These are phyloP conservation scores for Ascochyta fabae DNA, from an alignment of 2,329 filamentous ascomycete species.

Conservation along the genomic window DNA sequence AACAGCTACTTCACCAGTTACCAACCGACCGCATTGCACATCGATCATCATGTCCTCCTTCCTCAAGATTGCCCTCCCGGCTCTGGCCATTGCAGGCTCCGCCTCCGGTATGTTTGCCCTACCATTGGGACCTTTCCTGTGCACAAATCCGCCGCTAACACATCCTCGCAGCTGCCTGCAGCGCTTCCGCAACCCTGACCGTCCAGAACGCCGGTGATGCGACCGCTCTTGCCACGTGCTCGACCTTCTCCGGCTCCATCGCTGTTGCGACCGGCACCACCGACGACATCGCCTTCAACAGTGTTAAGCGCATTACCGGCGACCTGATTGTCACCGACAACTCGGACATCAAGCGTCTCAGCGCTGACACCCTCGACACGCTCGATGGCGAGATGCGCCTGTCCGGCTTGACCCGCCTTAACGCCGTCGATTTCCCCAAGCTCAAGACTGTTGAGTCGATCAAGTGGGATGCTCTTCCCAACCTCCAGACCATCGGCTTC, in stretches of 20 bases:
- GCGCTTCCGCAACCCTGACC: constrained; percentile 57
- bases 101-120: constrained; percentile 56
- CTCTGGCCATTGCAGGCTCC: constrained; percentile 60
- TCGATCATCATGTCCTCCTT: constrained; percentile 56
- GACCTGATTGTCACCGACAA: constrained; percentile 60
- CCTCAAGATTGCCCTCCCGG: constrained; percentile 63
- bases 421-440: constrained; percentile 68
- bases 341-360: constrained; percentile 69
- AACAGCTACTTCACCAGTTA: constrained; percentile 23
- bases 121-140: background rate
- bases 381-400: constrained; percentile 77
- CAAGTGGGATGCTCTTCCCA: constrained; percentile 73
- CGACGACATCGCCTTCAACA: constrained; percentile 67
- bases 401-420: constrained; percentile 71
- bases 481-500: constrained; percentile 66
- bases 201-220: constrained; percentile 68
- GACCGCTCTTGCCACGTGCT: constrained; percentile 66
- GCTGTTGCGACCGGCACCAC: constrained; percentile 65
- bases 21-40: constrained; percentile 21
- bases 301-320: constrained; percentile 66
- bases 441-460: constrained; percentile 72
- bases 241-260: constrained; percentile 72
- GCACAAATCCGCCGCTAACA: constrained; percentile 24
- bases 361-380: constrained; percentile 64
- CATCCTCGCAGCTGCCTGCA: constrained; percentile 46